Evolutionary conservation across 1,284 basidiomycete species (phyloP), one percentile per base, ranked within the genome.

Genomic region (Tilletia walkeri): DNA sequence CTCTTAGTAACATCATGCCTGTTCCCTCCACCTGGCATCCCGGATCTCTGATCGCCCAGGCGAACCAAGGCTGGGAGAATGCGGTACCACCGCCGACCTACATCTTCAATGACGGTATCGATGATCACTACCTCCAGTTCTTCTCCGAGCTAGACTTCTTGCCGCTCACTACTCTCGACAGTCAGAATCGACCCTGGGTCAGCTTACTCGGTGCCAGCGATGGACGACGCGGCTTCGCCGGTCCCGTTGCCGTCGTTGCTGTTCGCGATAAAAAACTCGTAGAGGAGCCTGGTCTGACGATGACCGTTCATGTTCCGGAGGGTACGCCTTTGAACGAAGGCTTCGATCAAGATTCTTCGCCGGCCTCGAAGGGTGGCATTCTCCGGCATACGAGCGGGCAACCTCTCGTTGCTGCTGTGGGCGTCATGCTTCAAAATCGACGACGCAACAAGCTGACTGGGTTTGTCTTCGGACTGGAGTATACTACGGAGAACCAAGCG

Each of bases 351-450:
- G 54, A 30, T 34, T 14, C 20, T 4, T 6, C 54, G 12, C 14
- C 41, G 41, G 4, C 54, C 20, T 56, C 54, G 20, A 14, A n/a
- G 14, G 20, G 20, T 14, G 54, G 34, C 5, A 34, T 56, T 12
- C 67, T 71, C 34, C 68, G 67, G 4, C 63, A 65, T 38, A n/a
- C 38, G 38, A 65, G 9, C 63, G 63, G 34, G n/a, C 45, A 39
- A 39, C 41, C 69, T 16, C 65, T 67, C 20, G 20, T 50, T 7
- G 68, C 71, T 4, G 65, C 24, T 1, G 71, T 72, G 0, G 71
- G 71, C 3, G 68, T 72, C 4, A 67, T 72, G 69, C 68, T 72
- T 9, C 30, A 70, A 36, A 72, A 72, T 41, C 68, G 71, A 9
- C 18, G 71, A 14, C 39, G 71, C 24, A 72, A 72, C 54, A 72